Base-by-base conservation (phyloP, 176 grass and related monocot species). In the Triticum monococcum region DNA sequence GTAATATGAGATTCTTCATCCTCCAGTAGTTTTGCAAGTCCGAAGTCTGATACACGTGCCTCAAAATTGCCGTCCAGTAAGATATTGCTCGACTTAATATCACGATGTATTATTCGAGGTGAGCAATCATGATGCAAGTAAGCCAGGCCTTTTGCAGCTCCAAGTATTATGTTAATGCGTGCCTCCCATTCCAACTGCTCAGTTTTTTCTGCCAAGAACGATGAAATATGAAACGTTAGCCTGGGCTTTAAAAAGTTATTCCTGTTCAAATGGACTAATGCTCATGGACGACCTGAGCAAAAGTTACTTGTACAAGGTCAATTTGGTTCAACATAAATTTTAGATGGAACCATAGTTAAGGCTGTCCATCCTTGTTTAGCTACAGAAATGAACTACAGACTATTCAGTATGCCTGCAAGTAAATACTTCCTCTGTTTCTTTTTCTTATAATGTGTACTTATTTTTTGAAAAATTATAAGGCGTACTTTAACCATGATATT, bases 1-100 rank as follows among this genome's bases (percentile, higher is more conserved):
- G 97, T 99, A 73, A 99, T 99, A 89, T 99, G 97, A 48, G 97
- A 97, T 71, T 99, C 89, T 86, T 99, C 97, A 67, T 99, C 97
- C 83, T 96, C 94, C 35, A 99, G 87, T 76, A 99, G 80, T 67
- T 99, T 99, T 81, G 97, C 97, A 5, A 99, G 92, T 78, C 97
- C 97, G 90, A 99, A 99, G 79, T 99, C 97, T 63, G 97, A 99
- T 65, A 99, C 97, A 62, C 97, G 90, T 38, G 97, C 92, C 64
- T 99, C 97, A 88, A 96, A 91, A 85, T 93, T 99, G 38, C 88
- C 92, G 3, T 99, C 97, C 50, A 99, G 92, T 77, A 99, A 94
- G 85, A 99, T 96, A 86, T 99, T 99, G 63, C 97, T 99, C 17
- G 97, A 89, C 89, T 99, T 99, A 64, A 99, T 99, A 89, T 99